Conservation (phyloP, 495 filamentous ascomycete genomes). For the Talaromyces wortmannii region DNA sequence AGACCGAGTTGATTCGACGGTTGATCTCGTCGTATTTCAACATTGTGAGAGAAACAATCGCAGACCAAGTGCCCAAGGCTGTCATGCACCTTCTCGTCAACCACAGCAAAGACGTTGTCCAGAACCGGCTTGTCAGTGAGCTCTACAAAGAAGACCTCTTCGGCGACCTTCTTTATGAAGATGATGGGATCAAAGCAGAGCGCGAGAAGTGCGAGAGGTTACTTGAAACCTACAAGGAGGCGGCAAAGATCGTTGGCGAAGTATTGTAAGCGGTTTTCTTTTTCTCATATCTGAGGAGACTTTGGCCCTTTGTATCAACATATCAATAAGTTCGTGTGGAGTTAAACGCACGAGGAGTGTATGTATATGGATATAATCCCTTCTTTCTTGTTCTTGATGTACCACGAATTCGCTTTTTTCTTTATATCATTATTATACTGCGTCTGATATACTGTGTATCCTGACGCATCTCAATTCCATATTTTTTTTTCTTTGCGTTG, state of each 20-base stretch:
- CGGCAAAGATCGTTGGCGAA: slow-evolving; percentile 94
- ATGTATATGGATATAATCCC: not conserved
- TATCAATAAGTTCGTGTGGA: not conserved
- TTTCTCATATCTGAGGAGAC: not conserved
- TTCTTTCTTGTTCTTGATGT: not conserved
- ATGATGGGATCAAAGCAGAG: slow-evolving; percentile 94
- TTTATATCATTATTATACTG: too few species aligned
- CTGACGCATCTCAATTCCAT: too few species aligned
- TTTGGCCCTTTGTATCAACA: not conserved
- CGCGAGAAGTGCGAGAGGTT: slow-evolving; percentile 96
- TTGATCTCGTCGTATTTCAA: slow-evolving; percentile 98
- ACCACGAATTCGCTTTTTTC: not conserved
- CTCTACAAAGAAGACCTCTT: slow-evolving; percentile 94
- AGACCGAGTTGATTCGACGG: slow-evolving; percentile 93
- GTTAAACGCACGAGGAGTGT: not conserved
- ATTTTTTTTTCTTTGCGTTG: too few species aligned
- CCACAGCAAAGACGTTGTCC: slow-evolving; percentile 93
- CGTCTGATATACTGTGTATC: too few species aligned
- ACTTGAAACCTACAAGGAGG: slow-evolving; percentile 89
- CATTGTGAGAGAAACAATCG: slow-evolving; percentile 94
- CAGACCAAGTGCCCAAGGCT: slow-evolving; percentile 96
- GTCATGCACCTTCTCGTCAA: slow-evolving; percentile 99
- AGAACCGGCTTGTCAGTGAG: slow-evolving; percentile 92
- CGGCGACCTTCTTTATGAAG: slow-evolving; percentile 90
- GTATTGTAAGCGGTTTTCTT: slow-evolving; percentile 51